Evolutionary conservation across 148 eudicot genomes (phyloP), one percentile per base, ranked within the genome.

Genomic region (Polygonum aviculare): DNA sequence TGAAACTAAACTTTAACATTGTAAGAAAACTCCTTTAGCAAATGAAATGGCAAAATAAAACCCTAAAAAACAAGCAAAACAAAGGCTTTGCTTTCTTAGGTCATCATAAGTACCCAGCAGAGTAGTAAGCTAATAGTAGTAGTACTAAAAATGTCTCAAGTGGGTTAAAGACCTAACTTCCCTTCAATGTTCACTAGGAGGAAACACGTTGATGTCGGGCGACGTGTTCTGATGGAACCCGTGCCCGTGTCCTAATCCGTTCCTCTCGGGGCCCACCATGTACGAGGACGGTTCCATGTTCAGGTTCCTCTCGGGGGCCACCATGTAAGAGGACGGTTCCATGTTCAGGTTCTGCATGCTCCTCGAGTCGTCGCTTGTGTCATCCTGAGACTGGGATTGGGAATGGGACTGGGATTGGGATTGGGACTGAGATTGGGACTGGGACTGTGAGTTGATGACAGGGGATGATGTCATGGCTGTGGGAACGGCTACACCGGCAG

Each of bases 291-390:
- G 75, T 38, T 72, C 75, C 75, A 26, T 26, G 31, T 26, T 26
- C 31, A 26, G 31, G 44, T 38, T 67, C 72, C 72, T 35, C 21
- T 67, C 72, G 2, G 72, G 45, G 11, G 12, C 72, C 0, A 36
- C 45, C n/a, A 67, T 33, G 21, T 67, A 44, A 7, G 75, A 35
- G 36, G 72, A 44, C 35, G 75, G 75, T 38, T 72, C 75, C 75
- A 72, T 44, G 75, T 72, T 72, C 26, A 72, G 54, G 75, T 72
- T 72, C 33, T 72, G 75, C 33, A 72, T 72, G 75, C 54, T 72
- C 45, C 75, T 72, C 4, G 75, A 44, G 75, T 44, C 54, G 2
- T 72, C 54, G 33, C 50, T 72, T 3, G 75, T 48, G 2, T 44
- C 75, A 0, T 72, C 75, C 11, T 72, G 72, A 16, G 72, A 67